Percentiles rank a stretch among this genome's conserved stretches.
Conservation (phyloP, 768 basidiomycete species). For the Leucosporidium scottii region DNA sequence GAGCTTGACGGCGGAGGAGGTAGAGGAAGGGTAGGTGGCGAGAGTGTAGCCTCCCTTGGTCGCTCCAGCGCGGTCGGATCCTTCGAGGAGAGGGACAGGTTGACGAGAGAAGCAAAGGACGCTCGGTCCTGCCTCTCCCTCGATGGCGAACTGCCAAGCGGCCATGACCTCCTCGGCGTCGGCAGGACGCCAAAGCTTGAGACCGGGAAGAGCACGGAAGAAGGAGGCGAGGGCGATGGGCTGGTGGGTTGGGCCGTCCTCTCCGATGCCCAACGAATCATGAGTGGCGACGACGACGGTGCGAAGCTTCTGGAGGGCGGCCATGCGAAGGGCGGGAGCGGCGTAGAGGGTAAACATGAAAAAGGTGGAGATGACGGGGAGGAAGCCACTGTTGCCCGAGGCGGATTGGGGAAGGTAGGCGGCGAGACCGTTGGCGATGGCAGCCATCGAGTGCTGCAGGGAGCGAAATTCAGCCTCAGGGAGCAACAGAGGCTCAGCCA, state of each 20-base stretch:
- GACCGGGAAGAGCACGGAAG: conserved; percentile 79
- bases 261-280: conserved; percentile 83
- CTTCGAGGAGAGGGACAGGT: conserved; percentile 84
- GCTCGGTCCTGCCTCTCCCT: conserved; percentile 67
- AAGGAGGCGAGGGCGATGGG: conserved; percentile 79
- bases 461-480: conserved; percentile 61
- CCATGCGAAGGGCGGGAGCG: conserved; percentile 83
- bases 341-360: conserved; percentile 45
- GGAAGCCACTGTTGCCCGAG: conserved; percentile 45
- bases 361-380: conserved; percentile 75
- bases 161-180: conserved; percentile 94
- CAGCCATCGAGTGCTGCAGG: conserved; percentile 92
- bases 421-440: conserved; percentile 71
- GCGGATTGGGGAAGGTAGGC: conserved; percentile 58
- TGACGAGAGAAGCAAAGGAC: conserved; percentile 63
- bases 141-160: conserved; percentile 70
- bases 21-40: conserved; percentile 55
- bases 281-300: conserved; percentile 94
- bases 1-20: conserved; percentile 66
- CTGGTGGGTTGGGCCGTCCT: conserved; percentile 94
- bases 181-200: conserved; percentile 62
- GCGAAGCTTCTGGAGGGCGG: conserved; percentile 76
- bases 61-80: conserved; percentile 72
- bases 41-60: conserved; percentile 72
- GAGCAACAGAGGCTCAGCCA: no score